A percentile compares a stretch with the other conserved stretches of the same genome.
phyloP scores from a whole-genome alignment of 371 early-diverging fungal genomes.

The Mortierella sp. region DNA sequence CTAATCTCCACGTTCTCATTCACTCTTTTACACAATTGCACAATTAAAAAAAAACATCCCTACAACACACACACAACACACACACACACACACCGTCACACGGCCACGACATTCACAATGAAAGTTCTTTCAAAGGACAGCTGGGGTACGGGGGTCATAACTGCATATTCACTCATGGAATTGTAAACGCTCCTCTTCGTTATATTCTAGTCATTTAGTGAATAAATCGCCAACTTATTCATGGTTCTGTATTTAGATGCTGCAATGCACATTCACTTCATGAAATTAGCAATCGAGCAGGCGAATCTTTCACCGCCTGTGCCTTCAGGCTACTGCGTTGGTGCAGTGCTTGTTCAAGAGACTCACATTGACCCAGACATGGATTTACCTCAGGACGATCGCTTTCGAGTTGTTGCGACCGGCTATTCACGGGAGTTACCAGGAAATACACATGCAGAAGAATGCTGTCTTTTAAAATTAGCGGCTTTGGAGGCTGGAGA shows the following conservation, averaged over 20 bases:
- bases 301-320: conserved; percentile 84
- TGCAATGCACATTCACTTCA: conserved; percentile 59
- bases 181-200: too few species aligned
- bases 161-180: too few species aligned
- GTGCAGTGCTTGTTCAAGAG: conserved; percentile 80
- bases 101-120: conserved; percentile 5
- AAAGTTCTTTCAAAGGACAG: conserved; percentile 33
- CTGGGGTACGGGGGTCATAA: conserved; percentile 8
- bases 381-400: conserved; percentile 30
- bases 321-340: conserved; percentile 91
- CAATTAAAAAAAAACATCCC: neutral
- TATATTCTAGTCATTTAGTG: neutral
- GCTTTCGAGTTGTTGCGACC: conserved; percentile 67
- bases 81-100: conserved; percentile 2
- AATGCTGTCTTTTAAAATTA: conserved; percentile 82
- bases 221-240: neutral
- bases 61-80: neutral
- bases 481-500: conserved; percentile 5
- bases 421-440: conserved; percentile 91
- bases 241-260: conserved; percentile 26
- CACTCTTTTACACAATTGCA: neutral
- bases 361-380: conserved; percentile 13
- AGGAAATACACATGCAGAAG: conserved; percentile 95
- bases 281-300: conserved; percentile 83
- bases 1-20: too few species aligned